Base-by-base conservation (phyloP, 345 rosid genomes). In the Noccaea caerulescens region DNA sequence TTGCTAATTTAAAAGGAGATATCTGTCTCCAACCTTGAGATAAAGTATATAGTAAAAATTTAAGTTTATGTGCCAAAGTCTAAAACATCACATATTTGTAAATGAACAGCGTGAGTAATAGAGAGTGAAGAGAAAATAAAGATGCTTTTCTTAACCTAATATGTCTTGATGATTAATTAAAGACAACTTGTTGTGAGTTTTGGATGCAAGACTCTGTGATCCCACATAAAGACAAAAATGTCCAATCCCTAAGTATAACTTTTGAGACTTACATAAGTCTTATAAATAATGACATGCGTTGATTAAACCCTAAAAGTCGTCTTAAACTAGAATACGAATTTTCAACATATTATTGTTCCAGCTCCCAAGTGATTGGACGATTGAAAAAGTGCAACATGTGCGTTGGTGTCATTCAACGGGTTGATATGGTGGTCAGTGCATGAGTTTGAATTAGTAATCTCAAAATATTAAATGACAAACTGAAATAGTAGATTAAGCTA, bases 101-200 rank as follows among this genome's bases (percentile, higher is more conserved):
- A 20, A 20, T 20, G 23, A 20, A 20, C 23, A 20, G 23, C 1
- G 23, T 20, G 23, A 1, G 23, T 20, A 20, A 20, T 20, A n/a
- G 45, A 44, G 36, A 33, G 44, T 4, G 16, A 23, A 18, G 54
- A 11, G 33, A 39, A 50, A 50, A 50, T 38, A 42, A 47, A 38
- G 14, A 39, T 63, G 66, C 71, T 72, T 45, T 56, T 10, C 16
- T 65, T 38, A 60, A 47, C 54, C 53, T 73, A 46, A 65, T 34
- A 14, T 57, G 42, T 63, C 14, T 45, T 7, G 11, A 36, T 20
- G 38, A 11, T 62, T 42, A 6, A 11, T 62, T 42, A 6, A 23
- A 47, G 56, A 52, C n/a, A 58, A 42, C 10, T 25, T 60, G 58
- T 57, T 46, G 20, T 65, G 58, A 65, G 9, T 72, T 63, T 37